Conservation (phyloP, 1,284 basidiomycete species). For the Rhizoctonia solani region DNA sequence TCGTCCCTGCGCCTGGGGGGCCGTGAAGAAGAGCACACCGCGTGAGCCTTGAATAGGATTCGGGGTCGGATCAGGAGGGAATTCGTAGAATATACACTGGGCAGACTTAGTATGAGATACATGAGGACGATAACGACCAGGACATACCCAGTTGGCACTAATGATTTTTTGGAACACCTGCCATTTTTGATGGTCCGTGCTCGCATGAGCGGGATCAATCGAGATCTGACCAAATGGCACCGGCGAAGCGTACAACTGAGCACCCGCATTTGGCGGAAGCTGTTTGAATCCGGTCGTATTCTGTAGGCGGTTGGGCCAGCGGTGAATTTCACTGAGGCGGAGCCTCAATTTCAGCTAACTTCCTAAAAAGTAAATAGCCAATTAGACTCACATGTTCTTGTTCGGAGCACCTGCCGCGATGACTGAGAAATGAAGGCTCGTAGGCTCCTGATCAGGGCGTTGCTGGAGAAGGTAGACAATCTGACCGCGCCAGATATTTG, state of each 20-base stretch:
- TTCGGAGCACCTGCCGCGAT: conserved; percentile 16
- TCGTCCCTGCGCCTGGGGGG: conserved; percentile 2
- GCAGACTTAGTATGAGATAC: neutral
- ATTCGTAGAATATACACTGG: conserved; percentile 32
- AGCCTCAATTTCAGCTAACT: no score
- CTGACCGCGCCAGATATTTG: conserved; percentile 11
- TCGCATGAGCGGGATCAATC: conserved; percentile 9
- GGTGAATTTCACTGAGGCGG: conserved; percentile 20
- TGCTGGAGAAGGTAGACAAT: conserved; percentile 26
- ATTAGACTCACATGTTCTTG: conserved; percentile 3
- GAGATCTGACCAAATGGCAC: conserved; percentile 27
- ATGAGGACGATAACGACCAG: neutral
- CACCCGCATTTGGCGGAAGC: neutral
- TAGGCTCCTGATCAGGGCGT: conserved; percentile 17
- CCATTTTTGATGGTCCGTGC: conserved; percentile 15
- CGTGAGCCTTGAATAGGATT: neutral
- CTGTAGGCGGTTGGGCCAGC: conserved; percentile 1
- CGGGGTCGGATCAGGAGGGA: conserved; percentile 3
- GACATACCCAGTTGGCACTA: conserved; percentile 14
- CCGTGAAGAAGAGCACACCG: conserved; percentile 19
- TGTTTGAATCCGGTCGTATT: conserved; percentile 23
- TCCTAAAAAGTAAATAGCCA: neutral
- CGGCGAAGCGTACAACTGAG: conserved; percentile 1
- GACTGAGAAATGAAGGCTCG: conserved; percentile 8
- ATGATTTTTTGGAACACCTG: conserved; percentile 25